Percentiles rank a stretch among this genome's conserved stretches.
These are phyloP conservation scores for Saitozyma sp. DNA, from an alignment of 768 basidiomycete species.

Conservation along the genomic window DNA sequence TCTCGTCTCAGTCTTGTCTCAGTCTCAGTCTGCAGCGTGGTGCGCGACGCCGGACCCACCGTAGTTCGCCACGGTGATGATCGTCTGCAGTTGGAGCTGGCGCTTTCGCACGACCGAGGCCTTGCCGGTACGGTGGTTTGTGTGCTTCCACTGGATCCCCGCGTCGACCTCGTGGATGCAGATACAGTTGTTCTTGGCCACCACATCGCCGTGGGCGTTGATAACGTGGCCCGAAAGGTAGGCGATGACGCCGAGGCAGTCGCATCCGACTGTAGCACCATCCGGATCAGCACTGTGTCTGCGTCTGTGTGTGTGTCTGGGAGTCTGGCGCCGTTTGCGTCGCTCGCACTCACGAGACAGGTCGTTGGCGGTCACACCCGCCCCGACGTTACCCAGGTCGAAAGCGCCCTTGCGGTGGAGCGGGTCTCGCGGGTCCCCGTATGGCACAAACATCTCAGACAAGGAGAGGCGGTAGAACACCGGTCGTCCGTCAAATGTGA, in stretches of 20 bases:
- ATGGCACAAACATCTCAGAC: slow-evolving; percentile 40
- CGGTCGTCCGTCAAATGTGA: slow-evolving; percentile 29
- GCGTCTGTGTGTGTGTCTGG: no score
- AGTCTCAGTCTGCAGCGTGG: no score
- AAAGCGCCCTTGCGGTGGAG: slow-evolving; percentile 40
- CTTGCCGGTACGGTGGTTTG: slow-evolving; percentile 30
- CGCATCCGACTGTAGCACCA: slow-evolving; percentile 24
- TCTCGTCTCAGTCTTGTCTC: no score
- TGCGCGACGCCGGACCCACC: no score
- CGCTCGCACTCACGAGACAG: not conserved
- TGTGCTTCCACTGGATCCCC: slow-evolving; percentile 39
- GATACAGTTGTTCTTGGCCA: slow-evolving; percentile 21
- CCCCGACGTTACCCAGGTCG: slow-evolving; percentile 40
- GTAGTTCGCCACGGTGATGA: slow-evolving; percentile 37
- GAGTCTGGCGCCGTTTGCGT: no score
- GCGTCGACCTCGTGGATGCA: slow-evolving; percentile 42
- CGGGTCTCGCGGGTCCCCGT: slow-evolving; percentile 32
- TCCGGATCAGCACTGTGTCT: no score
- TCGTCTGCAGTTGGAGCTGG: slow-evolving; percentile 28
- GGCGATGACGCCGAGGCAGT: slow-evolving; percentile 31
- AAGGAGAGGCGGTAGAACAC: slow-evolving; percentile 32
- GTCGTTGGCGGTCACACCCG: slow-evolving; percentile 34
- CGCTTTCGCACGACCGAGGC: slow-evolving; percentile 23
- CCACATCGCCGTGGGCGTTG: slow-evolving; percentile 13
- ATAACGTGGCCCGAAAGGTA: slow-evolving; percentile 23